A percentile compares a stretch with the other conserved stretches of the same genome.
These are phyloP conservation scores for Epichloe aotearoae DNA, from an alignment of 2,329 filamentous ascomycete species.

Conservation along the genomic window DNA sequence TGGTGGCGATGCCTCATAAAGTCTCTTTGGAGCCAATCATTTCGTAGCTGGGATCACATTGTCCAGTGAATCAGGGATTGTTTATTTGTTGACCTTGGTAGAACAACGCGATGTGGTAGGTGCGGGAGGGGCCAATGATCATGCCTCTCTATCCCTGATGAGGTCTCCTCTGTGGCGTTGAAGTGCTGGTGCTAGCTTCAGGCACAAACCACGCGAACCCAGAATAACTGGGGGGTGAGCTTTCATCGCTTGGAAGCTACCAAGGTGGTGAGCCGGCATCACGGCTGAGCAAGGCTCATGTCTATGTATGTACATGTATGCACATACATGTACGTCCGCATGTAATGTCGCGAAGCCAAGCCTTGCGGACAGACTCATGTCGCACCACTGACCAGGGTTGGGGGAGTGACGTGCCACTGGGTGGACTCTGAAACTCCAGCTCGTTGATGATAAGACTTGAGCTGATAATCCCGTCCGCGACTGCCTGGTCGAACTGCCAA, in stretches of 20 bases:
- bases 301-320: too few relatives aligned
- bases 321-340: too few relatives aligned
- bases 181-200: not conserved
- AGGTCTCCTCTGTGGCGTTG: not conserved
- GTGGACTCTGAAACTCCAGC: not conserved
- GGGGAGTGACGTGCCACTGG: not conserved
- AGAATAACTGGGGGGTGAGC: not conserved
- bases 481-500: too few relatives aligned
- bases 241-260: not conserved
- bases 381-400: constrained; percentile 1
- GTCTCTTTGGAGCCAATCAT: too few relatives aligned
- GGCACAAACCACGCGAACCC: constrained; percentile 1
- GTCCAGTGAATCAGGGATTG: too few relatives aligned
- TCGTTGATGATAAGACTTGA: not conserved
- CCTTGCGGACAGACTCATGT: not conserved
- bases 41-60: too few relatives aligned
- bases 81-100: too few relatives aligned
- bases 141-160: not conserved
- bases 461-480: too few relatives aligned
- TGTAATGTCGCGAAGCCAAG: not conserved
- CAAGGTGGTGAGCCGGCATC: not conserved
- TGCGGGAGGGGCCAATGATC: not conserved
- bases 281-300: too few relatives aligned
- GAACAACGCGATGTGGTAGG: not conserved
- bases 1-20: too few relatives aligned